Conservation (phyloP, 2,329 filamentous ascomycete genomes). For the Pseudogymnoascus sp. region DNA sequence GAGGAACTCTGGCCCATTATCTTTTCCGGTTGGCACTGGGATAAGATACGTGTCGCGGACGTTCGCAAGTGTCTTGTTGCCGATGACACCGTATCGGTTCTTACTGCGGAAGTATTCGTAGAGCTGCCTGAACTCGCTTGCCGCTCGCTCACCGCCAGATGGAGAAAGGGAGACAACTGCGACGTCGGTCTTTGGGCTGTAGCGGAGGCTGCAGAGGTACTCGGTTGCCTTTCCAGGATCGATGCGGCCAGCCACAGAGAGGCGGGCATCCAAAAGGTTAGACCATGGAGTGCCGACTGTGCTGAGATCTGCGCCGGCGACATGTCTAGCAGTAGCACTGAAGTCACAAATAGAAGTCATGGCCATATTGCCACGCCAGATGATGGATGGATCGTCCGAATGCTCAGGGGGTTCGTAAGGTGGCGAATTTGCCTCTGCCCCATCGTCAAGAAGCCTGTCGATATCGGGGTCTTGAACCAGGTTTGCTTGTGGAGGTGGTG, state of each 20-base stretch:
- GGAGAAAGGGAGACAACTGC: constrained; percentile 66
- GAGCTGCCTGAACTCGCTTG: constrained; percentile 61
- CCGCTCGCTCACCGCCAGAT: constrained; percentile 47
- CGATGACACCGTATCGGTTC: constrained; percentile 78
- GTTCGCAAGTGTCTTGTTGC: constrained; percentile 59
- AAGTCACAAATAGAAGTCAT: constrained; percentile 76
- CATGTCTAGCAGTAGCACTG: constrained; percentile 66
- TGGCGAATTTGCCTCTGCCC: constrained; percentile 56
- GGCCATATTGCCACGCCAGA: constrained; percentile 68
- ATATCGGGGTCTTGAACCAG: constrained; percentile 72
- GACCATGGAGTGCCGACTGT: constrained; percentile 52
- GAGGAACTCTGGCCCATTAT: constrained; percentile 69
- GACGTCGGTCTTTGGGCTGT: constrained; percentile 74
- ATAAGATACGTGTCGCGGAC: constrained; percentile 89
- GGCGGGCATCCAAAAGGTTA: constrained; percentile 59
- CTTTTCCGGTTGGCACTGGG: constrained; percentile 65
- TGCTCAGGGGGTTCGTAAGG: constrained; percentile 77
- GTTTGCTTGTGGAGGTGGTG: constrained; percentile 32
- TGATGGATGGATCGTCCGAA: constrained; percentile 56
- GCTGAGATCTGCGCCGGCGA: constrained; percentile 74
- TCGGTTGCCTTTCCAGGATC: constrained; percentile 75
- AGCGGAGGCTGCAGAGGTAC: constrained; percentile 81
- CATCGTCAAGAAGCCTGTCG: constrained; percentile 77
- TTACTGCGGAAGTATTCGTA: constrained; percentile 80
- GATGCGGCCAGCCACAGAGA: constrained; percentile 72